Conservation (phyloP, 345 rosid species). For the Kernera saxatilis region DNA sequence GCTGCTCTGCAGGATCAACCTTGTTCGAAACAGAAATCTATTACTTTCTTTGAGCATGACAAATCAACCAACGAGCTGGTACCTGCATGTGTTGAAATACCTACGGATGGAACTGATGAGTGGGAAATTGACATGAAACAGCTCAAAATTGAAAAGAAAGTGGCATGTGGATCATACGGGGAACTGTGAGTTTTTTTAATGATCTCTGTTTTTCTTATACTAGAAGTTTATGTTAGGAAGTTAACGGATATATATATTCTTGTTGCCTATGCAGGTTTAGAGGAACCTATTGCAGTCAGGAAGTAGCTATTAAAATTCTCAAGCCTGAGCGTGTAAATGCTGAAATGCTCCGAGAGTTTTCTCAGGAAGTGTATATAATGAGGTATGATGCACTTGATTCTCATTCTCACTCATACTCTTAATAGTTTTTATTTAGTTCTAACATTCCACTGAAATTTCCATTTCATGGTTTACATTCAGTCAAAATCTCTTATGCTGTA, state of each 20-base stretch:
- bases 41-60: constrained; percentile 39
- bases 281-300: constrained; percentile 93
- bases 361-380: constrained; percentile 96
- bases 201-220: neutral
- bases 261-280: constrained; percentile 47
- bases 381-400: constrained; percentile 46
- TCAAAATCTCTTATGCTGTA: neutral
- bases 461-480: neutral
- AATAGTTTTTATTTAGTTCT: neutral
- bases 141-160: constrained; percentile 64
- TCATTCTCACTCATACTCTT: neutral
- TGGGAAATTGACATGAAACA: constrained; percentile 90
- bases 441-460: neutral
- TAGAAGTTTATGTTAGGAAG: neutral
- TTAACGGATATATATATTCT: neutral
- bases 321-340: constrained; percentile 75
- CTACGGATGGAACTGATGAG: constrained; percentile 89
- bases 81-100: constrained; percentile 70
- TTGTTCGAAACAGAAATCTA: constrained; percentile 38
- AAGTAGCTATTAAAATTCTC: constrained; percentile 87
- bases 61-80: constrained; percentile 37
- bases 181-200: constrained; percentile 60
- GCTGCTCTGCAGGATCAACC: constrained; percentile 58
- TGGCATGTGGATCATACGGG: constrained; percentile 84
- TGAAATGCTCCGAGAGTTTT: constrained; percentile 78